Evolutionary conservation across 2,329 filamentous ascomycete species (phyloP).

Genomic region (Dactylellina drechsleri): DNA sequence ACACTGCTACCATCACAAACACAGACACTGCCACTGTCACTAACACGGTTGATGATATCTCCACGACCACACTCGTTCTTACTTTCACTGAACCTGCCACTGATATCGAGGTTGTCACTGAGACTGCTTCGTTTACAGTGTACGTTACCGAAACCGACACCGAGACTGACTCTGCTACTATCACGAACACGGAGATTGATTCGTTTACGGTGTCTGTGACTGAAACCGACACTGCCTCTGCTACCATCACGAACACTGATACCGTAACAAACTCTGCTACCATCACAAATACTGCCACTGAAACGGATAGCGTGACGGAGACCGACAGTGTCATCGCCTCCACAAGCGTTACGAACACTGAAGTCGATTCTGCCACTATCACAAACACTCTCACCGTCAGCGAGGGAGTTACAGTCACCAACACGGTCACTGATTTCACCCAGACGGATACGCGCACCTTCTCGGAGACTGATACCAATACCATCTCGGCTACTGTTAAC

Average conservation of each 20-base stretch:
- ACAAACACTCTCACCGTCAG: constrained; percentile 8
- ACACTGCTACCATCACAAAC: constrained; percentile 16
- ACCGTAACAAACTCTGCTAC: constrained; percentile 14
- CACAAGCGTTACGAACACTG: constrained; percentile 15
- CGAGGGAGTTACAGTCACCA: constrained; percentile 1
- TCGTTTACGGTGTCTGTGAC: constrained; percentile 10
- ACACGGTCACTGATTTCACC: constrained; percentile 27
- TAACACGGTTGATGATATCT: constrained; percentile 12
- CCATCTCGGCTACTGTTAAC: not conserved
- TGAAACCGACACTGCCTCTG: not conserved
- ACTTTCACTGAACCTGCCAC: constrained; percentile 7
- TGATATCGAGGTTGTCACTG: constrained; percentile 3
- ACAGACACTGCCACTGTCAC: constrained; percentile 18
- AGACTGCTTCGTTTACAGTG: constrained; percentile 9
- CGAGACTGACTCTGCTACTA: constrained; percentile 7
- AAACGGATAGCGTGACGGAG: constrained; percentile 12
- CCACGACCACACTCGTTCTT: constrained; percentile 2
- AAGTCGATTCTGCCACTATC: constrained; percentile 9
- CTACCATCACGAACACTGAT: constrained; percentile 1
- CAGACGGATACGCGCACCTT: constrained; percentile 20
- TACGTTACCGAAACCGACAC: constrained; percentile 10
- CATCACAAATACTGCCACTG: constrained; percentile 11
- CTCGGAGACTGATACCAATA: not conserved
- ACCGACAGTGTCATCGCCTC: constrained; percentile 18
- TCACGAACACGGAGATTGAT: constrained; percentile 2